These are phyloP conservation scores for Mrakia frigida DNA, from an alignment of 768 basidiomycete genomes.

Conservation along the genomic window DNA sequence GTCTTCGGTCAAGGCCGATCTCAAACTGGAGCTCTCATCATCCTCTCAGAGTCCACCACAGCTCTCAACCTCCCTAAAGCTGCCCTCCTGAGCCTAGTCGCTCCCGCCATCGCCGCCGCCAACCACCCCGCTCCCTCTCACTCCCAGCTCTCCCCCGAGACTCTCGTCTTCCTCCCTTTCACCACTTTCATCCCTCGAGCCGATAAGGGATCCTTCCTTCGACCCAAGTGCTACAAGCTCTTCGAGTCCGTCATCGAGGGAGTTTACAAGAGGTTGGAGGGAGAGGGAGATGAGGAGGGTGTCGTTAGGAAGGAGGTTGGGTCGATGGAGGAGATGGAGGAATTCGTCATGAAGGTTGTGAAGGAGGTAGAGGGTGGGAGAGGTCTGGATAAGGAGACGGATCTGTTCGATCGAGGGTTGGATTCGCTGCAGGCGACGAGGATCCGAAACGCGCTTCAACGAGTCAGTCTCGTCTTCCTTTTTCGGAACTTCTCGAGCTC, in stretches of 20 bases:
- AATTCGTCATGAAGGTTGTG: conserved; percentile 20
- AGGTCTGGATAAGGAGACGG: conserved; percentile 39
- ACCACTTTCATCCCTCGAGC: conserved; percentile 53
- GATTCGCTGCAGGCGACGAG: conserved; percentile 55
- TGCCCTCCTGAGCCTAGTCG: conserved; percentile 46
- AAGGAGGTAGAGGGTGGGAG: conserved; percentile 4
- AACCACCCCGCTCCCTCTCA: conserved; percentile 55
- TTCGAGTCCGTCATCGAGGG: conserved; percentile 51
- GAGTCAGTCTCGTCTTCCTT: conserved; percentile 34
- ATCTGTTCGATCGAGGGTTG: conserved; percentile 46
- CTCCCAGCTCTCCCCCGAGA: conserved; percentile 53
- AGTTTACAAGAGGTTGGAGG: conserved; percentile 49
- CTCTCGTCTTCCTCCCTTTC: conserved; percentile 51
- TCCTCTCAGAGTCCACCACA: conserved; percentile 46
- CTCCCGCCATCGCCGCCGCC: conserved; percentile 52
- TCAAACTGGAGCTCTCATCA: conserved; percentile 53
- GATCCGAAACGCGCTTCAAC: conserved; percentile 51
- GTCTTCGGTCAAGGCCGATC: conserved; percentile 54
- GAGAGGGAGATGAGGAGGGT: conserved; percentile 34
- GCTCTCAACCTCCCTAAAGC: conserved; percentile 39
- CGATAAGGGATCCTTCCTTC: conserved; percentile 53
- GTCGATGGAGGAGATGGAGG: conserved; percentile 14
- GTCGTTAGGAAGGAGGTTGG: neutral
- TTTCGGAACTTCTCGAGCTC: neutral
- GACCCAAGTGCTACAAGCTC: conserved; percentile 52